A percentile compares a stretch with the other conserved stretches of the same genome.
Evolutionary conservation across 2,329 filamentous ascomycete genomes (phyloP).

Genomic region (Pochonia chlamydosporia): DNA sequence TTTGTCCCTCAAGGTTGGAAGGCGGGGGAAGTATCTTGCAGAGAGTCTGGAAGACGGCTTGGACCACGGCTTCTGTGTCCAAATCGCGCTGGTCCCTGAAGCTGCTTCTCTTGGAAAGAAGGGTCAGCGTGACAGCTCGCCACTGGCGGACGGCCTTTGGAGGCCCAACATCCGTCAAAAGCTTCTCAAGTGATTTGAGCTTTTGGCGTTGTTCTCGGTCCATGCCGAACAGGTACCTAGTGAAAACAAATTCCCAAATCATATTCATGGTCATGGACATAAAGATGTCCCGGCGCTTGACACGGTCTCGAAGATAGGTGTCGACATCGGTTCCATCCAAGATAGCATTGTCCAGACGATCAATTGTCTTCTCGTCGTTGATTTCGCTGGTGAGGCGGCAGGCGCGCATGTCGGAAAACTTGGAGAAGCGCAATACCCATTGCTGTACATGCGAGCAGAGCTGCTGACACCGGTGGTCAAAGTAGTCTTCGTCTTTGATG

Average conservation of each 20-base stretch:
- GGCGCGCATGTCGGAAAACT: slow-evolving; percentile 87
- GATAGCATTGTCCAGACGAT: slow-evolving; percentile 88
- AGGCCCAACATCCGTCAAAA: slow-evolving; percentile 81
- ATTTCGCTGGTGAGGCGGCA: slow-evolving; percentile 81
- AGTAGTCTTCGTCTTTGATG: slow-evolving; percentile 86
- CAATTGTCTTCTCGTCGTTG: slow-evolving; percentile 86
- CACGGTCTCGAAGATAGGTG: slow-evolving; percentile 77
- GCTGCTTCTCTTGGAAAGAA: slow-evolving; percentile 73
- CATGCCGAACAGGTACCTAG: slow-evolving; percentile 96
- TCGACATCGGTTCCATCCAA: slow-evolving; percentile 94
- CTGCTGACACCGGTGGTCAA: slow-evolving; percentile 88
- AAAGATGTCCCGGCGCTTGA: slow-evolving; percentile 86
- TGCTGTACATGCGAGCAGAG: slow-evolving; percentile 94
- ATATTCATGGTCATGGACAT: slow-evolving; percentile 99
- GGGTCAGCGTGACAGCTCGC: slow-evolving; percentile 89
- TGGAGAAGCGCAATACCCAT: slow-evolving; percentile 97
- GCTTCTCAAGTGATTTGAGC: slow-evolving; percentile 91
- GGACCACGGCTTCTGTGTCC: slow-evolving; percentile 93
- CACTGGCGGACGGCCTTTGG: slow-evolving; percentile 88
- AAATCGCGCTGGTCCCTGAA: slow-evolving; percentile 79
- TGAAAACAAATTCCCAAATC: slow-evolving; percentile 99
- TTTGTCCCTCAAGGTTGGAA: slow-evolving; percentile 69
- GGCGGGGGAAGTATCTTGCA: slow-evolving; percentile 83
- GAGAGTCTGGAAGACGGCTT: slow-evolving; percentile 75
- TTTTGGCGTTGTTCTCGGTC: slow-evolving; percentile 96